Evolutionary conservation across 2,329 filamentous ascomycete species (phyloP), one percentile per base, ranked within the genome.

Genomic region (Fusarium praegraminearum): DNA sequence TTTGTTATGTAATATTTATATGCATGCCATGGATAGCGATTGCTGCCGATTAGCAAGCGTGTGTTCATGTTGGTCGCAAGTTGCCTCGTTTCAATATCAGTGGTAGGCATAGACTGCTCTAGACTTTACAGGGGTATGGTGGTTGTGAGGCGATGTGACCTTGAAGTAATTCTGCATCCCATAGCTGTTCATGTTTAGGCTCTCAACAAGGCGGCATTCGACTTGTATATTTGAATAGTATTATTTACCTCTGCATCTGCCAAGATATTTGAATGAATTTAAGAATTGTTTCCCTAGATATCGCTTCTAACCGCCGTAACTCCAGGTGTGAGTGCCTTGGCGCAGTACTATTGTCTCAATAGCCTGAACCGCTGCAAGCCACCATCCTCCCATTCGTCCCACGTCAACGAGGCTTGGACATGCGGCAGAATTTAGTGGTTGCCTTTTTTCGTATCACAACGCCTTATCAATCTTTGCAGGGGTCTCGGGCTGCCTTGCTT

Each of bases 401-500:
- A 32, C 30, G 28, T 32, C 36, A 57, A 12, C 8, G 6, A 46
- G 40, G 38, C 16, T 32, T 26, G 6, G 2, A 7, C 6, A 7
- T 28, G 9, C 11, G 30, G 44, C 30, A 38, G 15, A n/a, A 24
- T 20, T 15, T 46, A 24, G 28, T 26, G 45, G 22, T n/a, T 41
- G 36, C 54, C 45, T 52, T 16, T 12, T 43, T 52, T 22, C n/a
- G 8, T 4, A 13, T 5, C n/a, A 5, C 18, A 32, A 18, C 9
- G 54, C 28, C 54, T 56, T 49, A 40, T 38, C 53, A 47, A 47
- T 55, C 52, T 55, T 7, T 2, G 3, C 22, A 40, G 18, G 20
- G 15, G 18, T 26, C 9, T 18, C 3, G 5, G 35, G 22, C 10
- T 28, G 15, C 28, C 3, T 22, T 13, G 16, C 16, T 24, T 28